Conservation (phyloP, 208 protist species). For the Wallacemonas sp. region DNA sequence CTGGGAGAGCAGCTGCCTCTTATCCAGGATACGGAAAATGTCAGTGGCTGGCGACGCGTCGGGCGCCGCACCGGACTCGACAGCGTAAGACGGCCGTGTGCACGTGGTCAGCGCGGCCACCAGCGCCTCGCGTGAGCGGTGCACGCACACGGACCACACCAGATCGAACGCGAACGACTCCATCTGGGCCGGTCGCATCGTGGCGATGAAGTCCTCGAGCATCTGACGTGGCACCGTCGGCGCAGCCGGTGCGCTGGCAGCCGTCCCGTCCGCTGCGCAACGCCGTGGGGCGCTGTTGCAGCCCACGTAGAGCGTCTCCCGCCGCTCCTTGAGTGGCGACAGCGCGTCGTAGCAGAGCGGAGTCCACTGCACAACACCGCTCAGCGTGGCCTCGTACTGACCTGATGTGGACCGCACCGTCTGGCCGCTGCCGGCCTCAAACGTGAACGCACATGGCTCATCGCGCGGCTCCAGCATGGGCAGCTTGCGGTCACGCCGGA, state of each 20-base stretch:
- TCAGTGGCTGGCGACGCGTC: not conserved
- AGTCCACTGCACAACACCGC: constrained; percentile 30
- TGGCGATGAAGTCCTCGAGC: constrained; percentile 29
- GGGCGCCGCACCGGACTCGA: not conserved
- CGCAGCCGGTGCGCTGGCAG: not conserved
- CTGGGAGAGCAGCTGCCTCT: constrained; percentile 17
- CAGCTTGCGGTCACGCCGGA: constrained; percentile 39
- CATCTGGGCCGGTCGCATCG: constrained; percentile 12
- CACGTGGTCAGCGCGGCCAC: constrained; percentile 6
- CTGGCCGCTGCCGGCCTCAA: constrained; percentile 38
- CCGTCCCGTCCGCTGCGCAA: not conserved
- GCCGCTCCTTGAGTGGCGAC: constrained; percentile 2
- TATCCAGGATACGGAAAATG: not conserved
- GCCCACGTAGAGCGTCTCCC: constrained; percentile 12
- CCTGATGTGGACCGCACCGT: constrained; percentile 30
- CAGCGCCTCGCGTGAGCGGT: constrained; percentile 19
- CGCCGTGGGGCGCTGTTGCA: not conserved
- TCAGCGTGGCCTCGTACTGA: constrained; percentile 30
- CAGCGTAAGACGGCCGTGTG: constrained; percentile 1
- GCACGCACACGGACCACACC: constrained; percentile 20
- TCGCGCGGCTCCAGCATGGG: constrained; percentile 23
- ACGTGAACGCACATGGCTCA: constrained; percentile 34
- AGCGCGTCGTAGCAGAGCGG: constrained; percentile 9
- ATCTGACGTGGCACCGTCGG: constrained; percentile 30
- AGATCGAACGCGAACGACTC: constrained; percentile 6